Conservation (phyloP, 208 protist species). For the Herpetomonas muscarum region DNA sequence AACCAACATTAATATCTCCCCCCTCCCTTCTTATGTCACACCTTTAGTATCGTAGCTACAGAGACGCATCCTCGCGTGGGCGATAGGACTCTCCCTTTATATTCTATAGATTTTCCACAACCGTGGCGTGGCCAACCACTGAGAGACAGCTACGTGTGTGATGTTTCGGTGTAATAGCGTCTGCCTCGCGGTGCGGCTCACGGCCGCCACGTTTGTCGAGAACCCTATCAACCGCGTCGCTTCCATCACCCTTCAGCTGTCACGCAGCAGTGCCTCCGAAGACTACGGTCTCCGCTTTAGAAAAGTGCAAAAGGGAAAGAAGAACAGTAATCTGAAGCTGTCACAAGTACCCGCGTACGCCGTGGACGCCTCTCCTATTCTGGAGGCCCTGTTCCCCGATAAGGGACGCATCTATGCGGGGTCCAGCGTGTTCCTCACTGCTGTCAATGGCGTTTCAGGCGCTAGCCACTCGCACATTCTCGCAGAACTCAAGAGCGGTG, state of each 20-base stretch:
- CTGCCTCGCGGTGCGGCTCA: neutral
- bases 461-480: no score
- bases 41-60: no score
- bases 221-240: neutral
- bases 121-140: neutral
- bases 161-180: neutral
- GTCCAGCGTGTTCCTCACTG: no score
- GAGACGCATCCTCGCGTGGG: no score
- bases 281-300: neutral
- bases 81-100: no score
- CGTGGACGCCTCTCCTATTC: neutral
- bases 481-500: no score
- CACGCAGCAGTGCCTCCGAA: neutral
- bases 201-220: neutral
- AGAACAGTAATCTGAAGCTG: conserved; percentile 1
- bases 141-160: neutral
- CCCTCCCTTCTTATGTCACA: no score
- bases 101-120: neutral
- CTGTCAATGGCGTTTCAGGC: no score
- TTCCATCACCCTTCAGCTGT: neutral
- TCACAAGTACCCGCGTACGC: neutral
- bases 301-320: conserved; percentile 4
- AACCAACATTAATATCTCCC: no score
- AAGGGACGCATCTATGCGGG: no score
- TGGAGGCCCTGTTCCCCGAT: no score